Percentiles rank a stretch among this genome's conserved stretches.
Conservation (phyloP, 2,329 filamentous ascomycete genomes). For the Rutstroemia sp. region DNA sequence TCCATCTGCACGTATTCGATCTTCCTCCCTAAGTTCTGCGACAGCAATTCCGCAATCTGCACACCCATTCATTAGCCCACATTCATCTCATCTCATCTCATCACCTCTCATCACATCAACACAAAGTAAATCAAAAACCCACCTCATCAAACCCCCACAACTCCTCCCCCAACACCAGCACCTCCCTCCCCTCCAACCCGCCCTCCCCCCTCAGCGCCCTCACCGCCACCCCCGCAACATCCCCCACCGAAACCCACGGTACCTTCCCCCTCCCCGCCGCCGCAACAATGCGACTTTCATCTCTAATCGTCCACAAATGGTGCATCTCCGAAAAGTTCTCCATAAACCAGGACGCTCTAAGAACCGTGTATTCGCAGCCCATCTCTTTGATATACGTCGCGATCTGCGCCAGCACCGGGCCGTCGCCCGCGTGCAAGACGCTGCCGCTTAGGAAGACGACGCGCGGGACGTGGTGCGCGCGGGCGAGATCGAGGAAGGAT, state of each 20-base stretch:
- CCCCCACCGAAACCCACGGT: background rate
- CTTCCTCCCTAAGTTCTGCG: background rate
- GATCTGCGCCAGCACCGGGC: conserved; percentile 31
- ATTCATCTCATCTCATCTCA: background rate
- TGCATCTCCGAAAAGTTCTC: conserved; percentile 37
- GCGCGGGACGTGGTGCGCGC: conserved; percentile 31
- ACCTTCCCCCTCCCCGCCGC: conserved; percentile 29
- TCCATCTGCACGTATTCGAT: background rate
- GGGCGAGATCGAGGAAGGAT: conserved; percentile 36
- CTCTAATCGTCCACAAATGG: conserved; percentile 29
- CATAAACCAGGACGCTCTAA: conserved; percentile 44
- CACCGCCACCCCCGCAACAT: background rate
- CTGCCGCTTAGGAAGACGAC: conserved; percentile 40
- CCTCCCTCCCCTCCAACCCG: background rate
- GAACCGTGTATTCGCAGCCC: conserved; percentile 35
- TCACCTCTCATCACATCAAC: background rate
- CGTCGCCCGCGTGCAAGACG: conserved; percentile 30
- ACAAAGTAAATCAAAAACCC: conserved; percentile 8
- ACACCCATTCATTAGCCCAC: background rate
- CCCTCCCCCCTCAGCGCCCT: background rate
- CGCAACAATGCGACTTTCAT: conserved; percentile 36
- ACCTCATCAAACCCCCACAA: background rate
- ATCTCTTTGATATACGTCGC: conserved; percentile 32
- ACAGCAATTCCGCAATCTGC: background rate
- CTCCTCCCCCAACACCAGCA: background rate